A percentile compares a stretch with the other conserved stretches of the same genome.
These are phyloP conservation scores for Ophiosphaerella herpotricha DNA, from an alignment of 2,329 filamentous ascomycete species.

Conservation along the genomic window DNA sequence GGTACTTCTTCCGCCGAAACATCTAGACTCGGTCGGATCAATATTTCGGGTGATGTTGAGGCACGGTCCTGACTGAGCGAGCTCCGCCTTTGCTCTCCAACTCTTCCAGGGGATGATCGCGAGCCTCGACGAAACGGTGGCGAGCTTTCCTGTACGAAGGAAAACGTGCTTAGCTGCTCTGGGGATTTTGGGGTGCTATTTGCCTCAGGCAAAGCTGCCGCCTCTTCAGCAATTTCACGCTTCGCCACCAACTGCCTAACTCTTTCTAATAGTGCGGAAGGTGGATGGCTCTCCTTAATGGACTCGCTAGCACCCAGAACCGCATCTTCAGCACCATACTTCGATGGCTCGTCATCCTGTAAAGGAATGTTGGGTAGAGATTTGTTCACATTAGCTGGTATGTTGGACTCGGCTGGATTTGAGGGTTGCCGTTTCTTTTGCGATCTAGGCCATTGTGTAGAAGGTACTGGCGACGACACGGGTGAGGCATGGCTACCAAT, in stretches of 20 bases:
- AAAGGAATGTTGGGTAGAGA: constrained; percentile 24
- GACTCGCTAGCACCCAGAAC: constrained; percentile 18
- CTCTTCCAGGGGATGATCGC: constrained; percentile 28
- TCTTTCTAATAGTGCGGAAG: constrained; percentile 31
- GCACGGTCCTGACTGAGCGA: constrained; percentile 34
- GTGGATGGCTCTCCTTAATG: constrained; percentile 23
- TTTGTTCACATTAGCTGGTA: constrained; percentile 26
- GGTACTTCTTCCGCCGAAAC: constrained; percentile 34
- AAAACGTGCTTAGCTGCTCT: constrained; percentile 8
- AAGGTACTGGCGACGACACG: constrained; percentile 19
- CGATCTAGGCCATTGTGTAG: constrained; percentile 20
- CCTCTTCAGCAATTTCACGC: constrained; percentile 19
- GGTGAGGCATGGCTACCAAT: constrained; percentile 16
- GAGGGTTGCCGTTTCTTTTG: constrained; percentile 14
- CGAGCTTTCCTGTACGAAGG: constrained; percentile 21
- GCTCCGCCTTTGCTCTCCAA: constrained; percentile 36
- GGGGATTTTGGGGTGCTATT: constrained; percentile 16
- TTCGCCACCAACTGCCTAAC: constrained; percentile 29
- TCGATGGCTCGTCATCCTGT: constrained; percentile 1
- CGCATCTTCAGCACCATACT: constrained; percentile 11
- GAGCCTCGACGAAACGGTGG: constrained; percentile 30
- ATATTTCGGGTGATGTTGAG: constrained; percentile 33
- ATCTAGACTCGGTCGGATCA: constrained; percentile 27
- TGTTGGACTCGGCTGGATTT: constrained; percentile 5
- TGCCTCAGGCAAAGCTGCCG: constrained; percentile 2